Conservation (phyloP, 495 filamentous ascomycete species). For the Terfezia boudieri region DNA sequence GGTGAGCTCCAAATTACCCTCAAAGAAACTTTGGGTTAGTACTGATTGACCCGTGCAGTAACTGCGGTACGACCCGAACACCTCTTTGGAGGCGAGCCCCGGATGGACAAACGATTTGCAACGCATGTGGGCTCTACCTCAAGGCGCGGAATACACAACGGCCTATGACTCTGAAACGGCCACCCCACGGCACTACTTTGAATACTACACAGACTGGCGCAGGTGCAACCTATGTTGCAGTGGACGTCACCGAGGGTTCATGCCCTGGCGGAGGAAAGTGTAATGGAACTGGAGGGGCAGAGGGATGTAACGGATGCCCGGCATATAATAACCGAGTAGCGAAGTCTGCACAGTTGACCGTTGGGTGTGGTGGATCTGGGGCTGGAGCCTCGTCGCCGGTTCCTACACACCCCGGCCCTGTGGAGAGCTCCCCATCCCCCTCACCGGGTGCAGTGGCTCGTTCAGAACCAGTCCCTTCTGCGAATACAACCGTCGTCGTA, state of each 20-base stretch:
- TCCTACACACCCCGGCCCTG: background rate
- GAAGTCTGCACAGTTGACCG: conserved; percentile 51
- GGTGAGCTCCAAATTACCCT: conserved; percentile 20
- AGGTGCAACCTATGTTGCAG: conserved; percentile 55
- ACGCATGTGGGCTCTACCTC: conserved; percentile 85
- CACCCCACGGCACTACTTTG: conserved; percentile 18
- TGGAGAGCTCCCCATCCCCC: conserved; percentile 12
- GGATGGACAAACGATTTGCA: conserved; percentile 84
- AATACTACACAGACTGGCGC: conserved; percentile 23
- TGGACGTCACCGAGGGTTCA: conserved; percentile 51
- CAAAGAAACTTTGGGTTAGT: no score
- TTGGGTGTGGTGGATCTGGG: conserved; percentile 21
- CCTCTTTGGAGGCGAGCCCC: conserved; percentile 90
- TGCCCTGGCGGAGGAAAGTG: conserved; percentile 90
- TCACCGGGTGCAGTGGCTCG: conserved; percentile 19
- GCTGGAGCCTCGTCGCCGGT: conserved; percentile 1
- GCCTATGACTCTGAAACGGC: conserved; percentile 68
- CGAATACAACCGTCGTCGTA: conserved; percentile 52
- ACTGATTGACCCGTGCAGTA: conserved; percentile 32
- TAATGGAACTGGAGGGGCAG: conserved; percentile 91
- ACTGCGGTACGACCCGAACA: conserved; percentile 81
- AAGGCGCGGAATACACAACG: conserved; percentile 81
- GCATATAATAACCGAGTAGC: conserved; percentile 93
- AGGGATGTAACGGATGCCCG: conserved; percentile 86
- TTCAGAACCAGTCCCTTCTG: conserved; percentile 6